Evolutionary conservation across 352 stramenopile species (phyloP), one percentile per base, ranked within the genome.

Genomic region (Globisporangium nunn): DNA sequence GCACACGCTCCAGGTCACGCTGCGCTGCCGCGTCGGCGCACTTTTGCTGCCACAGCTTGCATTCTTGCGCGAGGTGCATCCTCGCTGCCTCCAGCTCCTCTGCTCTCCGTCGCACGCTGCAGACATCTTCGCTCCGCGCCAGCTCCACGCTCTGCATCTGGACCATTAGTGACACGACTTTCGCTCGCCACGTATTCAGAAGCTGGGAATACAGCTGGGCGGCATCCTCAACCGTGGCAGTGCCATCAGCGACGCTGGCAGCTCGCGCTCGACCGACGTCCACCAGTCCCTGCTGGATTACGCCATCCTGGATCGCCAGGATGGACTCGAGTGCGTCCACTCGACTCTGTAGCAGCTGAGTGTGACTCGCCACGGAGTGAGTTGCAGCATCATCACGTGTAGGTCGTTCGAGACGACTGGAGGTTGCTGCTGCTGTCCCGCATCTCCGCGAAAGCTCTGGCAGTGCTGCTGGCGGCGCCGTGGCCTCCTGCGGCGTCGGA

Each of bases 151-250:
- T 67, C 58, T 77, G 70, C 6, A 74, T 52, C 40, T 83, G 76
- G 10, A 91, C 78, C 67, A 89, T 74, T 1, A 89, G 54, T 2
- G 72, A 47, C 2, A 88, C 67, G 4, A 72, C 75, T 57, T 87
- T 88, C 47, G 71, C 56, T n/a, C 81, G 69, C 81, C 81, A 91
- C 14, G 69, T 58, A 3, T 63, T 53, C 23, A 85, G 51, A 14
- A 83, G 43, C 18, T 66, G 50, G 6, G 61, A 62, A 37, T 80
- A 82, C n/a, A 76, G 18, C 3, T 54, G 51, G 4, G 61, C 67
- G 2, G 64, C 64, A 18, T 52, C 41, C 23, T 63, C 61, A 1
- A 65, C 56, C 40, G 18, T 37, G 6, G 28, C 39, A 28, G 50
- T n/a, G 59, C 60, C 48, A 53, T 50, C 48, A 60, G 54, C 23